phyloP scores from a whole-genome alignment of 2,329 filamentous ascomycete species.

The Cyclaneusma minus region DNA sequence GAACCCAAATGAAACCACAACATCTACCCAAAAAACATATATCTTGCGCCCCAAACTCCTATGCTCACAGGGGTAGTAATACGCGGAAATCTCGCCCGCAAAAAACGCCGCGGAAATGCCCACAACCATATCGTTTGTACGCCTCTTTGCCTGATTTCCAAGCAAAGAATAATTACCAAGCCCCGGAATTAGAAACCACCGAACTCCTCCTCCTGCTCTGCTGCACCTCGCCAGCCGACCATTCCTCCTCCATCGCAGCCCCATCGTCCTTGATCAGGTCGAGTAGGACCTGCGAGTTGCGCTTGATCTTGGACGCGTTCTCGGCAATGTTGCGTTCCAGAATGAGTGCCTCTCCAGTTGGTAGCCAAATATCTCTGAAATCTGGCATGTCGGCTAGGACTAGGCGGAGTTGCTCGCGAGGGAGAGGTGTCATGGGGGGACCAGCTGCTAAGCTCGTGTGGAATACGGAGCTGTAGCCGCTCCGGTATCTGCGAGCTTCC shows the following conservation, averaged over 20 bases:
- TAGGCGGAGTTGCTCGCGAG: conserved; percentile 31
- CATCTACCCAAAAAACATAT: no score
- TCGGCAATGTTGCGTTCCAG: conserved; percentile 42
- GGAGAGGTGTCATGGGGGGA: conserved; percentile 43
- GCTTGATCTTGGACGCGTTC: conserved; percentile 42
- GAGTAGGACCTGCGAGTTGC: conserved; percentile 45
- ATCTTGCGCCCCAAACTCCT: no score
- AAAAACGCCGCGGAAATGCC: no score
- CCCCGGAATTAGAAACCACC: no score
- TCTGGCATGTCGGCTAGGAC: conserved; percentile 39
- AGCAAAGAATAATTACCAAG: no score
- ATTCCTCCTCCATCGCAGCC: conserved; percentile 42
- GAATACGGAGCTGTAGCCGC: conserved; percentile 31
- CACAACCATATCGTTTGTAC: no score
- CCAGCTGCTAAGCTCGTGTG: conserved; percentile 42
- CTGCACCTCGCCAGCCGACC: no score
- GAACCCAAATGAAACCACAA: no score
- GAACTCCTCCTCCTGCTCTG: conserved; percentile 37
- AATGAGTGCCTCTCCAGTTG: conserved; percentile 46
- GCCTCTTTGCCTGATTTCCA: no score
- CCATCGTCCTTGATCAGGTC: conserved; percentile 50
- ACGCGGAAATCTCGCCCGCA: no score
- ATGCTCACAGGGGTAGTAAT: no score
- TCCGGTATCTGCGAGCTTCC: conserved; percentile 10
- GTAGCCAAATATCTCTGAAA: conserved; percentile 45